phyloP scores from a whole-genome alignment of 208 protist species.

The Phytomonas francai region DNA sequence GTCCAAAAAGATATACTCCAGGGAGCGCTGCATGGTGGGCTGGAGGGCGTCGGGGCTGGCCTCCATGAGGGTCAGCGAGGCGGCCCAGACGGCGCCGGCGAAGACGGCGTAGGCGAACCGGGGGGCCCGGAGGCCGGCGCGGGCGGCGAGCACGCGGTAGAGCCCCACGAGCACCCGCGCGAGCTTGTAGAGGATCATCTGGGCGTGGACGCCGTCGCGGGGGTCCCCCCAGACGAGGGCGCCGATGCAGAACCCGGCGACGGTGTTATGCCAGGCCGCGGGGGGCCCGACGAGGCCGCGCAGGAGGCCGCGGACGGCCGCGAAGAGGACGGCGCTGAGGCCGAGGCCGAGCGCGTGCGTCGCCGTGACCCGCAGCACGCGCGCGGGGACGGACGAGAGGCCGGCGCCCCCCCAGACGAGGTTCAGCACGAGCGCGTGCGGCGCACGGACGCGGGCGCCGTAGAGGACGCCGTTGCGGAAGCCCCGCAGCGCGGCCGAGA shows the following conservation, averaged over 20 bases:
- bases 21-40: slow-evolving; percentile 62
- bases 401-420: slow-evolving; percentile 76
- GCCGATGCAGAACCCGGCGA: slow-evolving; percentile 77
- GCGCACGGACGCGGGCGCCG: slow-evolving; percentile 72
- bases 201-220: slow-evolving; percentile 58
- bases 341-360: slow-evolving; percentile 70
- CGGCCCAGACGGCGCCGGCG: slow-evolving; percentile 63
- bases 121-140: slow-evolving; percentile 16
- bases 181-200: slow-evolving; percentile 91
- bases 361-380: slow-evolving; percentile 57
- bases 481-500: slow-evolving; percentile 68
- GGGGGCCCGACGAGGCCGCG: slow-evolving; percentile 12
- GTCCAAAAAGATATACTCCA: slow-evolving; percentile 85
- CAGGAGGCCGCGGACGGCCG: slow-evolving; percentile 46
- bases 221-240: slow-evolving; percentile 61
- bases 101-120: slow-evolving; percentile 46
- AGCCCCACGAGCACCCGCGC: slow-evolving; percentile 56
- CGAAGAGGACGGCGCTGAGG: slow-evolving; percentile 43
- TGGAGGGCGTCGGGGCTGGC: slow-evolving; percentile 68
- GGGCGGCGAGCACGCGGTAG: slow-evolving; percentile 45
- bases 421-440: slow-evolving; percentile 83
- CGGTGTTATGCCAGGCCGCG: slow-evolving; percentile 54
- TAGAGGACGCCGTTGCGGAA: slow-evolving; percentile 87
- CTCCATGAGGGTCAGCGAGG: slow-evolving; percentile 63
- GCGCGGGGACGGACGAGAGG: slow-evolving; percentile 38